These are phyloP conservation scores for Gossypium raimondii DNA, from an alignment of 345 rosid species.

Conservation along the genomic window DNA sequence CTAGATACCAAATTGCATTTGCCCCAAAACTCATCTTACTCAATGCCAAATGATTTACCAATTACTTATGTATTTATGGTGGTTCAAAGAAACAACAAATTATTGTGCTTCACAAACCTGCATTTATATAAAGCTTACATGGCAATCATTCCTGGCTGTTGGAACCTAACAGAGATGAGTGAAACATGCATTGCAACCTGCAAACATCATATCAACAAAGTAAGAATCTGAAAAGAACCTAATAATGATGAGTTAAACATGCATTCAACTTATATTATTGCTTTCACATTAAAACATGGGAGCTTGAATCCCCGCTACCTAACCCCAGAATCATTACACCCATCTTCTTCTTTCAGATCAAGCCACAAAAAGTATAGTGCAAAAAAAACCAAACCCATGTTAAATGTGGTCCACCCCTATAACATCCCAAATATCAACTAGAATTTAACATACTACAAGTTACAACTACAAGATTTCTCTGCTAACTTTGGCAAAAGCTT, in stretches of 20 bases:
- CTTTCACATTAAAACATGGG: conserved; percentile 1
- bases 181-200: background rate
- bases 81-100: no score
- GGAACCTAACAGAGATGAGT: background rate
- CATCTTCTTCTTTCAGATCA: background rate
- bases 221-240: background rate
- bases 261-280: background rate
- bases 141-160: background rate
- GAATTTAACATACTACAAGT: background rate
- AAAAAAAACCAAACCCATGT: background rate
- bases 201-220: background rate
- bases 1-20: background rate
- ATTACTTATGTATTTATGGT: background rate
- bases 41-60: background rate
- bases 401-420: background rate
- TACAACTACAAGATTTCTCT: background rate
- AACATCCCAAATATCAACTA: background rate
- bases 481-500: background rate
- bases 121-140: background rate
- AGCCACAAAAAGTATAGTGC: background rate
- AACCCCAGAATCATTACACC: background rate
- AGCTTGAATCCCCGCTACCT: background rate
- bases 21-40: background rate
- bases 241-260: background rate
- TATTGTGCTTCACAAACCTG: background rate